Conservation (phyloP, 345 rosid genomes). For the Clausena lansium region DNA sequence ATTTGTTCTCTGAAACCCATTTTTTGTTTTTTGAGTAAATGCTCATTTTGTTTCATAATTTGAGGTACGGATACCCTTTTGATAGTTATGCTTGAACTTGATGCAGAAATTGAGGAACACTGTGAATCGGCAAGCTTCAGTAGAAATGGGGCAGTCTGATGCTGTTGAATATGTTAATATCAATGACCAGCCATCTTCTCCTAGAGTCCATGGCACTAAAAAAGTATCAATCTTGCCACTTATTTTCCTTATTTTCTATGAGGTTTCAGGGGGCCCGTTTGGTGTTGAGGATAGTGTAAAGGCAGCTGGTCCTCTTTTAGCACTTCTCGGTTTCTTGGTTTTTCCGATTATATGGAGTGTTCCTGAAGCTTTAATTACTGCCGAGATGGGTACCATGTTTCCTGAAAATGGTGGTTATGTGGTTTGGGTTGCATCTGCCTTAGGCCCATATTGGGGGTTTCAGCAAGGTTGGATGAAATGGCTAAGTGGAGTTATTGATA, state of each 20-base stretch:
- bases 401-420: slow-evolving; percentile 89
- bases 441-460: slow-evolving; percentile 77
- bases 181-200: slow-evolving; percentile 33
- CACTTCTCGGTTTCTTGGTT: slow-evolving; percentile 63
- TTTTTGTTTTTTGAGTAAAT: neutral
- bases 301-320: slow-evolving; percentile 78
- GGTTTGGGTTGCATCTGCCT: slow-evolving; percentile 71
- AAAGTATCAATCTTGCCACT: slow-evolving; percentile 69
- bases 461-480: slow-evolving; percentile 93
- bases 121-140: slow-evolving; percentile 22
- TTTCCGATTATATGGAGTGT: slow-evolving; percentile 80
- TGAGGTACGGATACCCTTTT: neutral
- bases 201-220: slow-evolving; percentile 34
- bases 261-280: slow-evolving; percentile 81
- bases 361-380: slow-evolving; percentile 78
- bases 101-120: slow-evolving; percentile 41
- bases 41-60: neutral
- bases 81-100: neutral
- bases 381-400: slow-evolving; percentile 85
- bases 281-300: slow-evolving; percentile 77
- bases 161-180: slow-evolving; percentile 25
- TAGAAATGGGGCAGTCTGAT: slow-evolving; percentile 33
- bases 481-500: slow-evolving; percentile 79
- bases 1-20: neutral
- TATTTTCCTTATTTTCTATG: slow-evolving; percentile 63